Conservation (phyloP, 768 basidiomycete species). For the Boletus vinaceobasis region DNA sequence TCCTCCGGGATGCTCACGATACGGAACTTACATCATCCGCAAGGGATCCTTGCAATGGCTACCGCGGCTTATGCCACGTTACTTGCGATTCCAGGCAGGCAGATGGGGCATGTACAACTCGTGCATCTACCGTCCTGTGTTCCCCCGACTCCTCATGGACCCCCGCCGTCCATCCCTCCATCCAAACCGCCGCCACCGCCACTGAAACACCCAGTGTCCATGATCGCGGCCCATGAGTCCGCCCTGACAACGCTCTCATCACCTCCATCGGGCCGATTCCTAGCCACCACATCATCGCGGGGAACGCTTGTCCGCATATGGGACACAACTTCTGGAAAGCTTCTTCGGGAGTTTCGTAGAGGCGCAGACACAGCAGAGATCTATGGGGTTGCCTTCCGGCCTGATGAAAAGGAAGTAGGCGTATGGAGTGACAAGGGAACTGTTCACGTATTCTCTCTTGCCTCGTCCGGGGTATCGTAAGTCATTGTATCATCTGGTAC, state of each 20-base stretch:
- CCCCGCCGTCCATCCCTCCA: constrained; percentile 50
- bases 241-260: constrained; percentile 75
- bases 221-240: constrained; percentile 81
- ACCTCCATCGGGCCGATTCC: constrained; percentile 70
- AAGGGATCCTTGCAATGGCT: constrained; percentile 80
- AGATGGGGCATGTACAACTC: constrained; percentile 85
- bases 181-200: constrained; percentile 55
- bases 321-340: constrained; percentile 71
- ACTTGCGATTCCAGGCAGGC: constrained; percentile 81
- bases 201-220: constrained; percentile 66
- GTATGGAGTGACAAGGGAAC: constrained; percentile 97
- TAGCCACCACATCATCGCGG: constrained; percentile 80
- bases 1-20: constrained; percentile 1
- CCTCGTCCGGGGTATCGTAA: constrained; percentile 62
- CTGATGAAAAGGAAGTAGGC: constrained; percentile 81
- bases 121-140: constrained; percentile 80
- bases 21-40: background rate
- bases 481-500: constrained; percentile 28
- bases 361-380: constrained; percentile 90
- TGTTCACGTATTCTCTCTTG: constrained; percentile 82
- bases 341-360: constrained; percentile 75
- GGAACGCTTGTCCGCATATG: constrained; percentile 88
- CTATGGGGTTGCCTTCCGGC: constrained; percentile 84
- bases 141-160: constrained; percentile 53
- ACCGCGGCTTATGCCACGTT: constrained; percentile 74